A percentile compares a stretch with the other conserved stretches of the same genome.
phyloP scores from a whole-genome alignment of 352 stramenopile genomes.

The Paralagenidium karlingii region DNA sequence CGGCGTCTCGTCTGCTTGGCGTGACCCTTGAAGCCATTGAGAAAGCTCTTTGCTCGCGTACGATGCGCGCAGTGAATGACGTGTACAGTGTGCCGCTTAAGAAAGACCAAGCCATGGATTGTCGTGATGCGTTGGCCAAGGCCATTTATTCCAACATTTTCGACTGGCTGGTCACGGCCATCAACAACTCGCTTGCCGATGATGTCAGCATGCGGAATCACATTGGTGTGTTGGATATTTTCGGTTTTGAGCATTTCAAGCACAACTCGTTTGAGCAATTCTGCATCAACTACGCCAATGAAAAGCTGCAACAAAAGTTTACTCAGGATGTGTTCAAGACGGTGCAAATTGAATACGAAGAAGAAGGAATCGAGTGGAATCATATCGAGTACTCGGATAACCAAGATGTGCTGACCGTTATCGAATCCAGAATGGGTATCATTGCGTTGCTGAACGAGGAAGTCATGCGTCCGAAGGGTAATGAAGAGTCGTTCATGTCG shows the following conservation, averaged over 20 bases:
- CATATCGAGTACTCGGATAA: conserved; percentile 89
- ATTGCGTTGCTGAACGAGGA: conserved; percentile 87
- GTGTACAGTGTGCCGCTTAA: conserved; percentile 30
- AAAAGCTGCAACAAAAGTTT: conserved; percentile 81
- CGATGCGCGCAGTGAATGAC: conserved; percentile 67
- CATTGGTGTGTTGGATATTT: conserved; percentile 97
- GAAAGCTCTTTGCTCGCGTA: conserved; percentile 85
- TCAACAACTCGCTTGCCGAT: conserved; percentile 84
- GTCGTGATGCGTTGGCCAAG: conserved; percentile 87
- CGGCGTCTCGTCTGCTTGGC: conserved; percentile 78
- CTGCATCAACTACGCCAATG: conserved; percentile 76
- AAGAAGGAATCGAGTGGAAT: conserved; percentile 86
- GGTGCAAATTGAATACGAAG: conserved; percentile 93
- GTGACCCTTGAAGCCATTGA: conserved; percentile 84
- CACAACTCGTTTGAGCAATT: conserved; percentile 86
- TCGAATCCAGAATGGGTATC: conserved; percentile 82
- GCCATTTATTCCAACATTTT: conserved; percentile 91
- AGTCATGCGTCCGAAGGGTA: conserved; percentile 79
- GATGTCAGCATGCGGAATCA: conserved; percentile 73
- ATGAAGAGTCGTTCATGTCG: conserved; percentile 75
- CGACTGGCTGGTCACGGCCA: conserved; percentile 81
- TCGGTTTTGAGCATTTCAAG: conserved; percentile 98
- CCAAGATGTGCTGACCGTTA: conserved; percentile 76
- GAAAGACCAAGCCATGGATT: conserved; percentile 64
- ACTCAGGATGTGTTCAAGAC: conserved; percentile 86